Conservation (phyloP, 2,329 filamentous ascomycete genomes). For the Botrytis tulipae region DNA sequence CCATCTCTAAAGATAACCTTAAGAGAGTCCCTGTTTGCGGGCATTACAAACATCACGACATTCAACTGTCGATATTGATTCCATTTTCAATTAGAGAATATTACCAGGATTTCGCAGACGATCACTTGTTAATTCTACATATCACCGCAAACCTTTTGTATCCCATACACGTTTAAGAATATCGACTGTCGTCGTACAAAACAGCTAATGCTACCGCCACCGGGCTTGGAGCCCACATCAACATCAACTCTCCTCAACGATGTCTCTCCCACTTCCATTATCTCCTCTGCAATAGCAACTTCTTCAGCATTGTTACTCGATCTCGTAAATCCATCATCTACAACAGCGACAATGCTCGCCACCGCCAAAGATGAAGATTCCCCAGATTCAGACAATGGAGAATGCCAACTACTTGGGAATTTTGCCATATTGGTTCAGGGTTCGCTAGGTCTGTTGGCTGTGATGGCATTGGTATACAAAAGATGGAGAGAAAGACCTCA, state of each 20-base stretch:
- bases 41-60: background rate
- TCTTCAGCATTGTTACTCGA: conserved; percentile 36
- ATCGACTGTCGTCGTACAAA: conserved; percentile 14
- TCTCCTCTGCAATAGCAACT: conserved; percentile 31
- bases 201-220: conserved; percentile 35
- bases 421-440: conserved; percentile 91
- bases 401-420: conserved; percentile 83
- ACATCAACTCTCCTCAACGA: conserved; percentile 27
- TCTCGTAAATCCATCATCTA: conserved; percentile 35
- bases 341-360: conserved; percentile 29
- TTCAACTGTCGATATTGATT: background rate
- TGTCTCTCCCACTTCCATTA: conserved; percentile 28
- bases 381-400: conserved; percentile 52
- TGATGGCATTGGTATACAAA: conserved; percentile 88
- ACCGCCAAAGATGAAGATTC: background rate
- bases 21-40: conserved; percentile 9
- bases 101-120: background rate
- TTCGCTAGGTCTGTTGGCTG: conserved; percentile 76
- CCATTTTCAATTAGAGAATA: background rate
- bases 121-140: background rate
- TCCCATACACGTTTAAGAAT: background rate
- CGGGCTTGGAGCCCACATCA: conserved; percentile 34
- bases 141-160: background rate
- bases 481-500: conserved; percentile 89
- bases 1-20: conserved; percentile 10